Evolutionary conservation across 164 flowering plant genomes (phyloP).

Genomic region (Vitis rotundifolia): DNA sequence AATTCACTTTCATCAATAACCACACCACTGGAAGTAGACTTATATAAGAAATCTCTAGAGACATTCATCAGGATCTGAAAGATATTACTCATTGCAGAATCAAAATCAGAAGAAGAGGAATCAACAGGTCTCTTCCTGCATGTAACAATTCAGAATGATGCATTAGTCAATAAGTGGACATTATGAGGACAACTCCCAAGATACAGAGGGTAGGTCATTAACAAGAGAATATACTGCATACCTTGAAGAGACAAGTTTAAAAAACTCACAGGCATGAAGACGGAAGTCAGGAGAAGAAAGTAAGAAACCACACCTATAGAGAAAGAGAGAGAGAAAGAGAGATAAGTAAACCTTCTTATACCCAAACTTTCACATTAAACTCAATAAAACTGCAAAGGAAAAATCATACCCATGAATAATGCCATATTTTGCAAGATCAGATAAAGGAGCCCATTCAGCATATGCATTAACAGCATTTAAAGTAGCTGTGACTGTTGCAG

Average conservation of each 20-base stretch:
- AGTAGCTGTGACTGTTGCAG: slow-evolving; percentile 74
- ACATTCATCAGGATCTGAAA: slow-evolving; percentile 76
- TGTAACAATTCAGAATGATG: slow-evolving; percentile 14
- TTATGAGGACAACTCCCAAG: slow-evolving; percentile 1
- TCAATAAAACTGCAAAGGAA: slow-evolving; percentile 1
- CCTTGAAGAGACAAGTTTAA: slow-evolving; percentile 89
- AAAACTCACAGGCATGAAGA: slow-evolving; percentile 95
- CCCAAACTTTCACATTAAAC: background rate
- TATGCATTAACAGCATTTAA: slow-evolving; percentile 93
- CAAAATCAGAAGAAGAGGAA: slow-evolving; percentile 70
- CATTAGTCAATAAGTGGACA: background rate
- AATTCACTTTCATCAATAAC: slow-evolving; percentile 71
- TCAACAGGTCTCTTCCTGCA: slow-evolving; percentile 87
- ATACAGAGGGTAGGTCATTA: background rate
- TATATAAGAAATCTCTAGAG: slow-evolving; percentile 60
- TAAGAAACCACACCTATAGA: slow-evolving; percentile 74
- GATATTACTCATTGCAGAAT: slow-evolving; percentile 69
- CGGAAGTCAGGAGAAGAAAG: slow-evolving; percentile 90
- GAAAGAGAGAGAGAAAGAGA: background rate
- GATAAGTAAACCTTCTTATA: background rate
- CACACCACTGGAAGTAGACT: slow-evolving; percentile 40
- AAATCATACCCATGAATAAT: slow-evolving; percentile 80
- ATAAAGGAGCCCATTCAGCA: slow-evolving; percentile 96
- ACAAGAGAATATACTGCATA: slow-evolving; percentile 18
- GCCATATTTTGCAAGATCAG: slow-evolving; percentile 86